Conservation (phyloP, 768 basidiomycete species). For the Leccinum longicurvipes region DNA sequence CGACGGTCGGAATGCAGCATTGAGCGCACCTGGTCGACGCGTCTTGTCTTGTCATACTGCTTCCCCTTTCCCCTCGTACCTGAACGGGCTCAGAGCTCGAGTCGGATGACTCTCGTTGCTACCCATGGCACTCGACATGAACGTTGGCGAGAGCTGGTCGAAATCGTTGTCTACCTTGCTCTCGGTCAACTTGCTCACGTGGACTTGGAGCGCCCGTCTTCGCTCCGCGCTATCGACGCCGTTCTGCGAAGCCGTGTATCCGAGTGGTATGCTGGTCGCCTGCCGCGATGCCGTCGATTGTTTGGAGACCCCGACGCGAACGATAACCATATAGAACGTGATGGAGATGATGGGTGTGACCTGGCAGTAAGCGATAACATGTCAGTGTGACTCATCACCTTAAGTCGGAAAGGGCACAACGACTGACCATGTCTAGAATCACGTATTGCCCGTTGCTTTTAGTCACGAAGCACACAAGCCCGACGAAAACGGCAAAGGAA, state of each 20-base stretch:
- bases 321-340: constrained; percentile 19
- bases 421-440: constrained; percentile 6
- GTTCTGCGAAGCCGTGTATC: no score
- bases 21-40: no score
- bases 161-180: neutral
- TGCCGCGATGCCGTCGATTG: neutral
- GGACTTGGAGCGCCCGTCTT: neutral
- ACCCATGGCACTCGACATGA: neutral
- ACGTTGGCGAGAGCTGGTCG: neutral
- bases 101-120: neutral
- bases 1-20: no score
- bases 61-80: neutral
- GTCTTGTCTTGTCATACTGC: no score
- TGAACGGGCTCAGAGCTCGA: neutral
- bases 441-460: constrained; percentile 5
- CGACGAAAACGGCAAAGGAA: neutral
- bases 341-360: constrained; percentile 13
- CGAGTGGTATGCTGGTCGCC: neutral
- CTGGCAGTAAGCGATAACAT: neutral
- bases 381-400: neutral
- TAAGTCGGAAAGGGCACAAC: neutral
- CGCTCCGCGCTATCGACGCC: neutral
- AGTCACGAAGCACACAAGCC: neutral
- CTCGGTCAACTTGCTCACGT: neutral
- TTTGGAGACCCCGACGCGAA: constrained; percentile 6